These are phyloP conservation scores for Sisymbrium altissimum DNA, from an alignment of 345 rosid species.

Conservation along the genomic window DNA sequence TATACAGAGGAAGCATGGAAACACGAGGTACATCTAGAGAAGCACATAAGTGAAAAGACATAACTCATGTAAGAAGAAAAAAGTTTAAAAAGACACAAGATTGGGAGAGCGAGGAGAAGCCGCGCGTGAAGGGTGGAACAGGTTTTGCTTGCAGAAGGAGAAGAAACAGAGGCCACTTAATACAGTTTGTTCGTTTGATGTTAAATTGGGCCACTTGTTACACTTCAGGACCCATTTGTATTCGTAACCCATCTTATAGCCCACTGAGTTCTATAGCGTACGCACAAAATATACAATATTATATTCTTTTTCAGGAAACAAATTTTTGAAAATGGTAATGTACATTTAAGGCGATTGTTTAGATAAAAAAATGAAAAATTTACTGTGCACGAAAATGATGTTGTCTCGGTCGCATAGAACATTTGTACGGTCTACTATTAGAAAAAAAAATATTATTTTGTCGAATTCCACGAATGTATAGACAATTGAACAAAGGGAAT, in stretches of 20 bases:
- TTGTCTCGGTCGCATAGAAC: too few species aligned
- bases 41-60: background rate
- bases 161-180: background rate
- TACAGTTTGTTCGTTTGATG: too few species aligned
- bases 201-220: background rate
- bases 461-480: too few species aligned
- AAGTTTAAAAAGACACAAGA: background rate
- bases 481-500: too few species aligned
- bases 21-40: background rate
- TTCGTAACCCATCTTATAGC: background rate
- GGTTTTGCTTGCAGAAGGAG: background rate
- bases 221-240: background rate
- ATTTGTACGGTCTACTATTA: too few species aligned
- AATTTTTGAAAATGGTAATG: too few species aligned
- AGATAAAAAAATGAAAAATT: too few species aligned
- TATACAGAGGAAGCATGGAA: background rate
- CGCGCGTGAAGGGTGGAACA: conserved; percentile 16
- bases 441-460: too few species aligned
- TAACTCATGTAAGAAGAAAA: background rate
- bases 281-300: background rate
- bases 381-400: too few species aligned
- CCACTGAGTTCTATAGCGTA: background rate
- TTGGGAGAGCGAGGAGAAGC: background rate
- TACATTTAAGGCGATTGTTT: too few species aligned
- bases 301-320: too few species aligned